Evolutionary conservation across 2,329 filamentous ascomycete species (phyloP).

Genomic region (Aspergillus bombycis): DNA sequence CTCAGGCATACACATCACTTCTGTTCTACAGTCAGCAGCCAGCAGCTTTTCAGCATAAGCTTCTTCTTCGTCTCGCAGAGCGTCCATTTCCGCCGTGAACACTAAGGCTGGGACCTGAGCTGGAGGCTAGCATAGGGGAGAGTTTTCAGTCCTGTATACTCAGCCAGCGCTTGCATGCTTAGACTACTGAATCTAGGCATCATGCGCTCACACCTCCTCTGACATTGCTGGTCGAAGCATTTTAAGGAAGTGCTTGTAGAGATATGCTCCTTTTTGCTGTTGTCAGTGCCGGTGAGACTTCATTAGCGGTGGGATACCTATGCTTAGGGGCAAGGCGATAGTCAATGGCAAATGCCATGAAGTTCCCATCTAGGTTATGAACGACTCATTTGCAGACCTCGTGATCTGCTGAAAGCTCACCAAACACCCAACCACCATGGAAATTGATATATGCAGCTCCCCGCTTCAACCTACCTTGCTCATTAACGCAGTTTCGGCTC

Average conservation of each 20-base stretch:
- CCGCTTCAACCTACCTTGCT: slow-evolving; percentile 30
- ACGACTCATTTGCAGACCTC: slow-evolving; percentile 48
- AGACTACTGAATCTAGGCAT: neutral
- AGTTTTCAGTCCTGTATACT: slow-evolving; percentile 44
- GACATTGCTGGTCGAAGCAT: slow-evolving; percentile 39
- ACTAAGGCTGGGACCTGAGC: slow-evolving; percentile 41
- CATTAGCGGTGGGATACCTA: slow-evolving; percentile 40
- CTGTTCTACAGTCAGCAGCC: slow-evolving; percentile 38
- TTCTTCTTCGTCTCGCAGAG: slow-evolving; percentile 47
- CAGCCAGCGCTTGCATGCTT: neutral
- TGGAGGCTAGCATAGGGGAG: slow-evolving; percentile 43
- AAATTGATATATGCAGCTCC: slow-evolving; percentile 48
- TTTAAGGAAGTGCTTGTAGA: slow-evolving; percentile 43
- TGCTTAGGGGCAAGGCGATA: slow-evolving; percentile 47
- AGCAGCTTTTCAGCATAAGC: slow-evolving; percentile 42
- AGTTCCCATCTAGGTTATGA: slow-evolving; percentile 38
- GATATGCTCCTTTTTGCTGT: slow-evolving; percentile 45
- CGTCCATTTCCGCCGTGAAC: slow-evolving; percentile 46
- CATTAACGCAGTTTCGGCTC: slow-evolving; percentile 34
- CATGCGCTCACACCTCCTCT: slow-evolving; percentile 33
- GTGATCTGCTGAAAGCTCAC: slow-evolving; percentile 41
- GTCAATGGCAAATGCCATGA: slow-evolving; percentile 50
- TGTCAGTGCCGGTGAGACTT: slow-evolving; percentile 40
- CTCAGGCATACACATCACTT: slow-evolving; percentile 34
- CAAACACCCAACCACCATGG: slow-evolving; percentile 50